Evolutionary conservation across 2,329 filamentous ascomycete genomes (phyloP), one percentile per base, ranked within the genome.

Genomic region (Fusarium sp.): DNA sequence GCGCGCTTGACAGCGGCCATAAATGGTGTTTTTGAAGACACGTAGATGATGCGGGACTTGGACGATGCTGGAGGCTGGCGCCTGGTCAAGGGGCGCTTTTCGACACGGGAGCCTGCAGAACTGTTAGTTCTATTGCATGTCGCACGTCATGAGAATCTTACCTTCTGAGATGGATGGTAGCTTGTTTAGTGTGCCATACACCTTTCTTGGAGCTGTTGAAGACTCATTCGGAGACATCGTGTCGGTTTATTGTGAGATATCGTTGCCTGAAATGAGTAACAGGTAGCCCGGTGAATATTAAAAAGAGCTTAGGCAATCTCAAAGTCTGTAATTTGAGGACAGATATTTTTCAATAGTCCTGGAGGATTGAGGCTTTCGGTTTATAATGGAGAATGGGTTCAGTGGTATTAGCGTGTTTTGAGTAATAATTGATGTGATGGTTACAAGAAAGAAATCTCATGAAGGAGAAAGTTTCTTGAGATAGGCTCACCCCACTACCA

Each of bases 1-100:
- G 90, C 86, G 53, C 91, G 89, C 73, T 89, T 89, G 15, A 92
- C 85, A 7, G 88, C 84, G 14, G 90, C 87, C 79, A 93, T 87
- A 82, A 93, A 92, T 9, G 90, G 89, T 0, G 91, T 89, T 40
- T 83, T 83, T 43, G 87, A 80, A 40, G 88, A 89, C 61, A 94
- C 83, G 81, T 93, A 93, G 78, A 94, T 83, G 65, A 87, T 77
- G 47, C 79, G 80, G 10, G 80, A 76, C 53, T 82, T 83, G 50
- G 83, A 81, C 22, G 84, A 82, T 16, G 79, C 76, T n/a, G 83
- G 81, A 14, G 79, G 75, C 56, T 82, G 81, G 9, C 75, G 79
- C 66, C 81, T 77, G 68, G 78, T 76, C 44, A 85, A 78, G 7
- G 86, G 84, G 11, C 85, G 83, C 73, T 86, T 87, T 54, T 83